A percentile compares a stretch with the other conserved stretches of the same genome.
Evolutionary conservation across 2,329 filamentous ascomycete species (phyloP).

Genomic region (Colletotrichum kahawae): DNA sequence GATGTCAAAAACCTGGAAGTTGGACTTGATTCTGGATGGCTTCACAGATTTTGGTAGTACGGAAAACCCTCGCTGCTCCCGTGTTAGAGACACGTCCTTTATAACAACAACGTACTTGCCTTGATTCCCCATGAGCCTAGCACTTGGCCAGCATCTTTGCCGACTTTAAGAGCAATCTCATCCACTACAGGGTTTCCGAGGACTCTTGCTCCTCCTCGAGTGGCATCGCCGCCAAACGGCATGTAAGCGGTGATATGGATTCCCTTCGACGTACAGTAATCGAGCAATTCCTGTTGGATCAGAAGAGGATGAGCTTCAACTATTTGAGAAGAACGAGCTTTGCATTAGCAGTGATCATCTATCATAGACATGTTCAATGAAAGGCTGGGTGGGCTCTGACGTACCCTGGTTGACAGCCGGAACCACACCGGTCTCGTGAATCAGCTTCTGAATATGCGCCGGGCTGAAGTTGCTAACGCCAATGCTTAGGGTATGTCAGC

Average conservation of each 20-base stretch:
- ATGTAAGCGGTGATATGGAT: background rate
- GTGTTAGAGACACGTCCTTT: background rate
- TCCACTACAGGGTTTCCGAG: background rate
- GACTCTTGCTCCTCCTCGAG: slow-evolving; percentile 28
- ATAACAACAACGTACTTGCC: background rate
- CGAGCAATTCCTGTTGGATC: background rate
- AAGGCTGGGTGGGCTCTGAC: background rate
- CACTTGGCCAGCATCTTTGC: background rate
- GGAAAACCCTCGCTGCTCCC: background rate
- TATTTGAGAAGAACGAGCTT: background rate
- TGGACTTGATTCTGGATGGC: background rate
- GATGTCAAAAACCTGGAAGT: background rate
- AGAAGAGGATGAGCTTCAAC: background rate
- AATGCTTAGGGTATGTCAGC: background rate
- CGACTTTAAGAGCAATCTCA: background rate
- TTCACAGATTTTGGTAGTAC: background rate
- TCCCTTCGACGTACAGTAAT: background rate
- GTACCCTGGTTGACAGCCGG: background rate
- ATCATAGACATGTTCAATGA: too few species aligned
- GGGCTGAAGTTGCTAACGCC: background rate
- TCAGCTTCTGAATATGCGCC: background rate
- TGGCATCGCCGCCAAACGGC: background rate
- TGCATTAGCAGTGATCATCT: background rate
- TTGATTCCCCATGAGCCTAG: background rate
- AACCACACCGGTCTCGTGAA: background rate